Evolutionary conservation across 768 basidiomycete genomes (phyloP).

Genomic region (Suillus occidentalis): DNA sequence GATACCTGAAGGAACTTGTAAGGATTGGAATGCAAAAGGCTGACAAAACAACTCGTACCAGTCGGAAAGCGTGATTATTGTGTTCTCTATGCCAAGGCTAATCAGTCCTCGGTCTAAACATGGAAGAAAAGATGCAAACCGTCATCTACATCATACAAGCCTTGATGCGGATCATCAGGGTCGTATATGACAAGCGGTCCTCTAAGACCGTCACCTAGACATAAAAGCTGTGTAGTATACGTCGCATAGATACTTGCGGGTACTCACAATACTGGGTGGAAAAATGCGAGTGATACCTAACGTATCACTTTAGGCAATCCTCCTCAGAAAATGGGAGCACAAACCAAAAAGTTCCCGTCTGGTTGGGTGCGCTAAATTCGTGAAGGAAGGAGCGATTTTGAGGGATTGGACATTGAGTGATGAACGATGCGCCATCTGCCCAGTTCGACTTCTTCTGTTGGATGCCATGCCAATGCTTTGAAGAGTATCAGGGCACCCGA

Average conservation of each 20-base stretch:
- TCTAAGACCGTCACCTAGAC: slow-evolving; percentile 35
- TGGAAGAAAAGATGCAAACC: slow-evolving; percentile 27
- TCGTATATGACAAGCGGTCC: slow-evolving; percentile 48
- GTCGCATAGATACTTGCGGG: slow-evolving; percentile 20
- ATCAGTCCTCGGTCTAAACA: not conserved
- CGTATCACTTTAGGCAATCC: slow-evolving; percentile 4
- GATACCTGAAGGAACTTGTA: slow-evolving; percentile 23
- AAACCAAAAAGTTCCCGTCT: slow-evolving; percentile 47
- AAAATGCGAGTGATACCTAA: slow-evolving; percentile 42
- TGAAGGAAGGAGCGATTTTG: slow-evolving; percentile 40
- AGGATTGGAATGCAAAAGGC: not conserved
- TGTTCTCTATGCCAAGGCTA: slow-evolving; percentile 31
- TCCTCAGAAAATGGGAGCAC: not conserved
- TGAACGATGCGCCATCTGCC: slow-evolving; percentile 40
- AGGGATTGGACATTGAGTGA: slow-evolving; percentile 48
- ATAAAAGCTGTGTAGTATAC: not conserved
- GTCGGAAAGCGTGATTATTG: slow-evolving; percentile 44
- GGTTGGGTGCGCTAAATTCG: slow-evolving; percentile 37
- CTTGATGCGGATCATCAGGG: slow-evolving; percentile 40
- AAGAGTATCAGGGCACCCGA: not conserved
- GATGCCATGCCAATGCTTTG: slow-evolving; percentile 37
- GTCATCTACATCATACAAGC: slow-evolving; percentile 48
- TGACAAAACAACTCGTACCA: slow-evolving; percentile 34
- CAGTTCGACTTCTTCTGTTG: slow-evolving; percentile 34
- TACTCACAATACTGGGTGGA: slow-evolving; percentile 39